A percentile compares a stretch with the other conserved stretches of the same genome.
phyloP scores from a whole-genome alignment of 495 filamentous ascomycete species.

The Extremus antarcticus region DNA sequence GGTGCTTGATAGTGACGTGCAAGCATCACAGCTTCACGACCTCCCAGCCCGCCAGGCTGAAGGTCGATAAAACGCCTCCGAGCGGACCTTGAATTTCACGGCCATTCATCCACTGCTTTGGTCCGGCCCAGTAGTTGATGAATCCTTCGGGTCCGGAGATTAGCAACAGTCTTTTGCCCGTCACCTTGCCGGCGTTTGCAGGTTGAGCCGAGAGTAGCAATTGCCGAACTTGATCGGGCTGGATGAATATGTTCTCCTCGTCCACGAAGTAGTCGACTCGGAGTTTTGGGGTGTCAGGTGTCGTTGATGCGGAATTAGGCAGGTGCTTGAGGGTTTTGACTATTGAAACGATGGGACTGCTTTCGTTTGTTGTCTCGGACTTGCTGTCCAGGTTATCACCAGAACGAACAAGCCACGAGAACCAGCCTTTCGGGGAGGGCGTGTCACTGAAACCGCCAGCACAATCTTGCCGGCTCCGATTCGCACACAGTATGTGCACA shows the following conservation, averaged over 20 bases:
- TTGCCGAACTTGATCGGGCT: slow-evolving; percentile 34
- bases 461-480: slow-evolving; percentile 48
- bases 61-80: slow-evolving; percentile 42
- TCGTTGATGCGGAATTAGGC: slow-evolving; percentile 25
- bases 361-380: neutral
- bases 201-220: neutral
- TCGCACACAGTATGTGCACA: slow-evolving; percentile 56
- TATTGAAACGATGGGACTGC: slow-evolving; percentile 44
- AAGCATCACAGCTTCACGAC: slow-evolving; percentile 48
- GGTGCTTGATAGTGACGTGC: neutral
- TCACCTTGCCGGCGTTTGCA: slow-evolving; percentile 19
- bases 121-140: slow-evolving; percentile 63
- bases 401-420: neutral
- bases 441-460: slow-evolving; percentile 35
- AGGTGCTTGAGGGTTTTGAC: slow-evolving; percentile 39
- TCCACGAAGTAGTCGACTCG: slow-evolving; percentile 66
- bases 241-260: slow-evolving; percentile 58
- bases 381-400: neutral
- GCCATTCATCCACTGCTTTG: slow-evolving; percentile 61
- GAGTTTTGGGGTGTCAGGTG: slow-evolving; percentile 35
- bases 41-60: slow-evolving; percentile 46
- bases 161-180: slow-evolving; percentile 52
- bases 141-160: slow-evolving; percentile 89
- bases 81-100: slow-evolving; percentile 56
- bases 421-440: neutral